Conservation (phyloP, 179 eudicot genomes). For the Silene vulgaris region DNA sequence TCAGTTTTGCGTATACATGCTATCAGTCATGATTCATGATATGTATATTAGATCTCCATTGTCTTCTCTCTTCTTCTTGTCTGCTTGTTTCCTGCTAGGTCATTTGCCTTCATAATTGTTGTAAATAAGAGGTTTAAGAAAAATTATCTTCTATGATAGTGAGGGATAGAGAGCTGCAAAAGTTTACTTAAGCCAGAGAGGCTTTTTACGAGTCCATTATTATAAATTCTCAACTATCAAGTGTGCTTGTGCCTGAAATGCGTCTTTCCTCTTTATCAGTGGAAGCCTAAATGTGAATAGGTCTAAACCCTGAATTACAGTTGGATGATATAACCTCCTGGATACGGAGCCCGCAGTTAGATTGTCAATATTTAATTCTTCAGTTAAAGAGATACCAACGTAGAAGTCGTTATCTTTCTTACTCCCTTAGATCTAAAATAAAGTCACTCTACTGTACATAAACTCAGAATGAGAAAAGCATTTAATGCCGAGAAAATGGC, state of each 20-base stretch:
- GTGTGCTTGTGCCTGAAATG: not conserved
- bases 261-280: not conserved
- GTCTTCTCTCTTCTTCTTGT: not conserved
- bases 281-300: not conserved
- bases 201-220: not conserved
- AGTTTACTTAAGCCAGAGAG: not conserved
- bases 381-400: not conserved
- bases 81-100: not conserved
- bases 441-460: not conserved
- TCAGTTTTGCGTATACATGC: slow-evolving; percentile 1
- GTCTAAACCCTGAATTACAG: not conserved
- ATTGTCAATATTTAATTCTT: not conserved
- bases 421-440: not conserved
- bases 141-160: not conserved
- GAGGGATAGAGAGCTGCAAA: not conserved
- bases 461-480: not conserved
- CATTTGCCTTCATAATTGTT: not conserved
- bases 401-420: not conserved
- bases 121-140: not conserved
- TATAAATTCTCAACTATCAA: not conserved
- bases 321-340: not conserved
- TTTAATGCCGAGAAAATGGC: not conserved
- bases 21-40: not conserved
- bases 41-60: not conserved
- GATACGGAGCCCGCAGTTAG: not conserved